Evolutionary conservation across 495 filamentous ascomycete genomes (phyloP).

Genomic region (Penicillium tannophilum): DNA sequence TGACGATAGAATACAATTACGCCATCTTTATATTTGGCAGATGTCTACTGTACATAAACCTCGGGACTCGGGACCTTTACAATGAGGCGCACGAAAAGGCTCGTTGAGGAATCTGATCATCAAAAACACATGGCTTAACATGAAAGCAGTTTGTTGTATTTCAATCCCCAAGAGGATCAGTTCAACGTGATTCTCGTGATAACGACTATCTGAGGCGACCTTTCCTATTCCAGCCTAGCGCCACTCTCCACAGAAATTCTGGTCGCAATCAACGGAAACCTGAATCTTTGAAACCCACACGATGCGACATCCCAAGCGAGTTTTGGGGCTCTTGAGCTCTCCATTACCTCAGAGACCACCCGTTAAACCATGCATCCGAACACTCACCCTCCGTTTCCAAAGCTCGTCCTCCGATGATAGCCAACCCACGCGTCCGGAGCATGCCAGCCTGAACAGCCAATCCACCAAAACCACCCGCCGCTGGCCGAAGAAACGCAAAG

Average conservation of each 20-base stretch:
- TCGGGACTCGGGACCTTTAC: too few relatives aligned
- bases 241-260: neutral
- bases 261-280: neutral
- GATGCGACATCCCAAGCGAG: neutral
- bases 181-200: too few relatives aligned
- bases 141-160: too few relatives aligned
- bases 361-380: neutral
- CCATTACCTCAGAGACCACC: neutral
- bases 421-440: constrained; percentile 1
- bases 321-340: neutral
- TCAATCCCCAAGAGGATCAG: too few relatives aligned
- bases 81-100: too few relatives aligned
- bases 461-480: neutral
- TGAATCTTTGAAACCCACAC: neutral
- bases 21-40: too few relatives aligned
- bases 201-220: too few relatives aligned
- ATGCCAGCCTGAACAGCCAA: neutral
- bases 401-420: constrained; percentile 7
- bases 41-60: too few relatives aligned
- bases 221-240: neutral
- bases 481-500: neutral
- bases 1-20: too few relatives aligned
- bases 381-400: constrained; percentile 8
- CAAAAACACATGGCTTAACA: too few relatives aligned
- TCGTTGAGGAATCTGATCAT: too few relatives aligned